These are phyloP conservation scores for Apiotrichum mycotoxinovorans DNA, from an alignment of 1,284 basidiomycete genomes.

Conservation along the genomic window DNA sequence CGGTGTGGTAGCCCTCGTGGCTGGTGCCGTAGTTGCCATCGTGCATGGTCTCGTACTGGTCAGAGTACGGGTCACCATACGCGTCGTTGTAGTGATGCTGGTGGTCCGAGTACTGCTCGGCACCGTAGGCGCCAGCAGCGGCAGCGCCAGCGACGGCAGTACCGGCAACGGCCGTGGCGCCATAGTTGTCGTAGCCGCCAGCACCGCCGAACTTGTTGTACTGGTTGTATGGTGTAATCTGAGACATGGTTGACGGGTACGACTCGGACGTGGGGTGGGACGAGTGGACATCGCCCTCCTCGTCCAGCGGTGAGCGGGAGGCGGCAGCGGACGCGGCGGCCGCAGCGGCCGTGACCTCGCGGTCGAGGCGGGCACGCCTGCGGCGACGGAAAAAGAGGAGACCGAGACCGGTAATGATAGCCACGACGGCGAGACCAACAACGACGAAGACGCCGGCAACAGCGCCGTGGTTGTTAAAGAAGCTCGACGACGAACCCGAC, in stretches of 20 bases:
- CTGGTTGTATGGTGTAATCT: constrained; percentile 48
- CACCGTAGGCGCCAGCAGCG: constrained; percentile 23
- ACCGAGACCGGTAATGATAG: constrained; percentile 44
- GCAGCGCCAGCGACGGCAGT: constrained; percentile 22
- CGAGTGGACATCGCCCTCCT: constrained; percentile 42
- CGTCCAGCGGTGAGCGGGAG: constrained; percentile 48
- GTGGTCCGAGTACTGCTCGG: constrained; percentile 14
- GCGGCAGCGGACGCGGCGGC: constrained; percentile 44
- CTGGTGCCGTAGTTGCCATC: background rate
- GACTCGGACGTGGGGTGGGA: constrained; percentile 35
- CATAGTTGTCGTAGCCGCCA: constrained; percentile 49
- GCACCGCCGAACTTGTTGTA: constrained; percentile 38
- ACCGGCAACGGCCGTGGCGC: constrained; percentile 11
- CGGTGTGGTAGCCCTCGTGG: background rate
- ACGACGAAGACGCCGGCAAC: constrained; percentile 52
- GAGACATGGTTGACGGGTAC: constrained; percentile 43
- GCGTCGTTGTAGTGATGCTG: constrained; percentile 9
- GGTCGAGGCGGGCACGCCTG: constrained; percentile 47
- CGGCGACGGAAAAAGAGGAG: constrained; percentile 47
- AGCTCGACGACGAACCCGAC: constrained; percentile 28
- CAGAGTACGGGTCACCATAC: constrained; percentile 11
- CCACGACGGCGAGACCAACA: constrained; percentile 50
- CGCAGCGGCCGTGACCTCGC: constrained; percentile 51
- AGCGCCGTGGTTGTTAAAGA: constrained; percentile 50
- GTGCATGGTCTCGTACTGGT: constrained; percentile 3